A percentile compares a stretch with the other conserved stretches of the same genome.
Conservation (phyloP, 2,329 filamentous ascomycete species). For the Diaporthe batatas region DNA sequence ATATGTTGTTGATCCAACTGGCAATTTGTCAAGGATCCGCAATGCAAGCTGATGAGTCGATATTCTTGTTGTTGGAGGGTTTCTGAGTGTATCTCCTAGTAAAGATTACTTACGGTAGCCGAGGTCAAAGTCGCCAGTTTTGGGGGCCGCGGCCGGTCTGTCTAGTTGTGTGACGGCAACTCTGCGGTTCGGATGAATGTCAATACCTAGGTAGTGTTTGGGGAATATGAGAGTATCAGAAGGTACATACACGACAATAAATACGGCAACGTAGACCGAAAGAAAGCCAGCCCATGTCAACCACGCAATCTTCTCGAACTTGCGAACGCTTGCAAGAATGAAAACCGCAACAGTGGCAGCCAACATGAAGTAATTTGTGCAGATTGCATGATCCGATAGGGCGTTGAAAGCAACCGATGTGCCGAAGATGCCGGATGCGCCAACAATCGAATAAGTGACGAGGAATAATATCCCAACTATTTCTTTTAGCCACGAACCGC, state of each 20-base stretch:
- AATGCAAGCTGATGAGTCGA: no score
- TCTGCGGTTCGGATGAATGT: slow-evolving; percentile 36
- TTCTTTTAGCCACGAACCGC: slow-evolving; percentile 36
- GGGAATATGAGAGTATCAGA: background rate
- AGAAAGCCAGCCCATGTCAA: slow-evolving; percentile 42
- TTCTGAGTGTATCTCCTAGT: no score
- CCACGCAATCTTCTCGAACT: slow-evolving; percentile 42
- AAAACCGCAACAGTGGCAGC: slow-evolving; percentile 33
- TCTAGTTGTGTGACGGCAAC: slow-evolving; percentile 46
- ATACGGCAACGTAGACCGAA: slow-evolving; percentile 44
- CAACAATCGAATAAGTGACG: slow-evolving; percentile 36
- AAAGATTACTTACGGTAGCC: slow-evolving; percentile 29
- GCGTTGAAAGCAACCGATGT: slow-evolving; percentile 39
- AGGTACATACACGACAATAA: slow-evolving; percentile 49
- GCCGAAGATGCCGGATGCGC: slow-evolving; percentile 38
- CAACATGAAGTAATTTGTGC: slow-evolving; percentile 41
- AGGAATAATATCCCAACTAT: slow-evolving; percentile 39
- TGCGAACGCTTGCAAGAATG: slow-evolving; percentile 36
- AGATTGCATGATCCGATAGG: slow-evolving; percentile 38
- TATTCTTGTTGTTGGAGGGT: no score
- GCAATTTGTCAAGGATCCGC: no score
- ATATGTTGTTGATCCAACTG: no score
- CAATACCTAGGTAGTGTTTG: background rate
- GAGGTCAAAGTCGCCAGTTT: slow-evolving; percentile 45
- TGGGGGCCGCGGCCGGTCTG: slow-evolving; percentile 44